Evolutionary conservation across 352 stramenopile species (phyloP).

Genomic region (Phytophthora capsici): DNA sequence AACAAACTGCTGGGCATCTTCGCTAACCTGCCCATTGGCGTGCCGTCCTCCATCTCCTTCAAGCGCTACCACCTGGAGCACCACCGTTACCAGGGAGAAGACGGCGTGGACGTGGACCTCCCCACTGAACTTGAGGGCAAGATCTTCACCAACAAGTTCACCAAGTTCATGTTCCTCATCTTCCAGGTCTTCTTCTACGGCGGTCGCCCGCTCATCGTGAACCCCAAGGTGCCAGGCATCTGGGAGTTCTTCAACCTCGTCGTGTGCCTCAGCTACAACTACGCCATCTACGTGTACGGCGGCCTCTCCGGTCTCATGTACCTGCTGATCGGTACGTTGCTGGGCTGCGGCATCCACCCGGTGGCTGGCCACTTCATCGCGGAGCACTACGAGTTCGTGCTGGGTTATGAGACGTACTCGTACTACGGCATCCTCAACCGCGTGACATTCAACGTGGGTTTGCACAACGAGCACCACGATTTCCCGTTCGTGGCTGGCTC

Average conservation of each 20-base stretch:
- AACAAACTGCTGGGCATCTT: slow-evolving; percentile 94
- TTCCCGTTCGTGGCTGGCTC: slow-evolving; percentile 94
- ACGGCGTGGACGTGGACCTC: slow-evolving; percentile 95
- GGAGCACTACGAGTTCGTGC: slow-evolving; percentile 97
- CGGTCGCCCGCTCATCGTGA: slow-evolving; percentile 92
- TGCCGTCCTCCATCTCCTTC: slow-evolving; percentile 94
- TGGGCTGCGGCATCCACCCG: slow-evolving; percentile 94
- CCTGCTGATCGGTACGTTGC: slow-evolving; percentile 90
- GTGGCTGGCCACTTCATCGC: slow-evolving; percentile 98
- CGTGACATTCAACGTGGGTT: slow-evolving; percentile 97
- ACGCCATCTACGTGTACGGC: slow-evolving; percentile 77
- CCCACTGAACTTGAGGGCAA: slow-evolving; percentile 91
- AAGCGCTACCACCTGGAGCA: slow-evolving; percentile 98
- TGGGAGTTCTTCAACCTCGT: slow-evolving; percentile 92
- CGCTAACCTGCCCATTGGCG: slow-evolving; percentile 92
- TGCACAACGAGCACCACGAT: slow-evolving; percentile 99
- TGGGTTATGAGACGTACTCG: slow-evolving; percentile 96
- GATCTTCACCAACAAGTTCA: slow-evolving; percentile 87
- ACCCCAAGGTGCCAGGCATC: slow-evolving; percentile 85
- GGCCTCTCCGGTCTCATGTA: slow-evolving; percentile 91
- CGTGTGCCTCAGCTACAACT: slow-evolving; percentile 87
- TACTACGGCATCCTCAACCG: slow-evolving; percentile 98
- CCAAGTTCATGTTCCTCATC: slow-evolving; percentile 94
- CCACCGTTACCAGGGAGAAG: slow-evolving; percentile 95
- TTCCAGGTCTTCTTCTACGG: slow-evolving; percentile 95